Evolutionary conservation across 2,329 filamentous ascomycete genomes (phyloP).

Genomic region (Fusarium mangiferae): DNA sequence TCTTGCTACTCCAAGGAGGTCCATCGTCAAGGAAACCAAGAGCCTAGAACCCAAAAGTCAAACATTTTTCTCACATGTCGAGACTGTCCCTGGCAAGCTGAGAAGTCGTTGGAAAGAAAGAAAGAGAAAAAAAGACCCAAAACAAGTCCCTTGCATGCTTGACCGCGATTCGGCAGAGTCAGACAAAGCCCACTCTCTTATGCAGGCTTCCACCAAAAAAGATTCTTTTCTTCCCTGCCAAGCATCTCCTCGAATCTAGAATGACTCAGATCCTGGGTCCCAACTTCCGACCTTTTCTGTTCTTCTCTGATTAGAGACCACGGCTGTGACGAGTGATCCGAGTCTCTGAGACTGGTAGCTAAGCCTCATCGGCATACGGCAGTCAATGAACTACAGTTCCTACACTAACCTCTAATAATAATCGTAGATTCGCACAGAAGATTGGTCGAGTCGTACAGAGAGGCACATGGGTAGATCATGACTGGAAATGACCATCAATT

Average conservation of each 20-base stretch:
- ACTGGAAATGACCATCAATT: slow-evolving; percentile 1
- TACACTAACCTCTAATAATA: background rate
- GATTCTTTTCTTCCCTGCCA: slow-evolving; percentile 18
- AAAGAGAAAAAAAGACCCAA: background rate
- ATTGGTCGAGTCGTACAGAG: slow-evolving; percentile 3
- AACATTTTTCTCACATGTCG: slow-evolving; percentile 3
- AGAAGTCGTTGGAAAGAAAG: background rate
- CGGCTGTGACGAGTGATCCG: background rate
- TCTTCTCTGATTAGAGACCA: background rate
- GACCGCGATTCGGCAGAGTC: slow-evolving; percentile 19
- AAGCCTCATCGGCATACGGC: slow-evolving; percentile 16
- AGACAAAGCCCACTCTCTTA: background rate
- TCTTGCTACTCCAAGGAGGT: background rate
- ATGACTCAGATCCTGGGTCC: slow-evolving; percentile 24
- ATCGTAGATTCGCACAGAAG: background rate
- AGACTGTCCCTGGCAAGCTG: slow-evolving; percentile 7
- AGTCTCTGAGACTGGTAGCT: slow-evolving; percentile 7
- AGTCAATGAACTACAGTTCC: background rate
- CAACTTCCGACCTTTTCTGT: background rate
- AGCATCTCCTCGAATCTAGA: slow-evolving; percentile 15
- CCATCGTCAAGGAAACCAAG: background rate
- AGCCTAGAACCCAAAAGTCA: slow-evolving; percentile 18
- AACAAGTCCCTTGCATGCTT: slow-evolving; percentile 21
- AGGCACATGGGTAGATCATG: background rate
- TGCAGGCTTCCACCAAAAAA: slow-evolving; percentile 2